Conservation (phyloP, 139 green algal species). For the Tetradesmus lagerheimii region DNA sequence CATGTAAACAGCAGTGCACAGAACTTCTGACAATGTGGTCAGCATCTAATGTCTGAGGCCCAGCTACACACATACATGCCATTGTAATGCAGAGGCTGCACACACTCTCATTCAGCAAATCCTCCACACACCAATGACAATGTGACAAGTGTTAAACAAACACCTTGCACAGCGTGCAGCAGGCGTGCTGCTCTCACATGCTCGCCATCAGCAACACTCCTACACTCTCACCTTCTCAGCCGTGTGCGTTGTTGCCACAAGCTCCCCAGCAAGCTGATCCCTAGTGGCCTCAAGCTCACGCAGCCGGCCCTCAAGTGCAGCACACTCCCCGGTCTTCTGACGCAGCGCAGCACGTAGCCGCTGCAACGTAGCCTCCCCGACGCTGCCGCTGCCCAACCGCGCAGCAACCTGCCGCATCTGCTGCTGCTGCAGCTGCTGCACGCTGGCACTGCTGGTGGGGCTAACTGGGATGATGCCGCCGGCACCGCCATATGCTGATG, state of each 20-base stretch:
- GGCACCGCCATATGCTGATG: not conserved
- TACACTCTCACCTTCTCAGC: constrained; percentile 48
- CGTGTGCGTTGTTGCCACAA: constrained; percentile 72
- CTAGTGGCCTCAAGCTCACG: constrained; percentile 82
- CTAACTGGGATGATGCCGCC: not conserved
- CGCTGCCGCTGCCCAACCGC: constrained; percentile 9
- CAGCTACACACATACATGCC: too few relatives aligned
- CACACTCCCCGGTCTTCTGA: constrained; percentile 64
- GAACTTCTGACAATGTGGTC: too few relatives aligned
- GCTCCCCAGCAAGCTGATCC: constrained; percentile 87
- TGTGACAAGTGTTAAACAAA: too few relatives aligned
- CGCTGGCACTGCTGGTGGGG: not conserved
- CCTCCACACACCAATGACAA: too few relatives aligned
- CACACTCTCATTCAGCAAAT: too few relatives aligned
- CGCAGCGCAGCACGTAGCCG: constrained; percentile 56
- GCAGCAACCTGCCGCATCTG: not conserved
- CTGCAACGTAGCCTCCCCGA: constrained; percentile 55
- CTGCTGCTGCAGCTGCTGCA: constrained; percentile 1
- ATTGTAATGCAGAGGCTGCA: too few relatives aligned
- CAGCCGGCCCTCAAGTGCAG: constrained; percentile 68
- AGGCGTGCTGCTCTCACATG: too few relatives aligned
- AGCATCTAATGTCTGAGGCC: too few relatives aligned
- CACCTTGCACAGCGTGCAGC: too few relatives aligned
- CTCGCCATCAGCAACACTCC: too few relatives aligned
- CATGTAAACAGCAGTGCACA: not conserved